Evolutionary conservation across 1,284 basidiomycete species (phyloP).

Genomic region (Trametes polyzona): DNA sequence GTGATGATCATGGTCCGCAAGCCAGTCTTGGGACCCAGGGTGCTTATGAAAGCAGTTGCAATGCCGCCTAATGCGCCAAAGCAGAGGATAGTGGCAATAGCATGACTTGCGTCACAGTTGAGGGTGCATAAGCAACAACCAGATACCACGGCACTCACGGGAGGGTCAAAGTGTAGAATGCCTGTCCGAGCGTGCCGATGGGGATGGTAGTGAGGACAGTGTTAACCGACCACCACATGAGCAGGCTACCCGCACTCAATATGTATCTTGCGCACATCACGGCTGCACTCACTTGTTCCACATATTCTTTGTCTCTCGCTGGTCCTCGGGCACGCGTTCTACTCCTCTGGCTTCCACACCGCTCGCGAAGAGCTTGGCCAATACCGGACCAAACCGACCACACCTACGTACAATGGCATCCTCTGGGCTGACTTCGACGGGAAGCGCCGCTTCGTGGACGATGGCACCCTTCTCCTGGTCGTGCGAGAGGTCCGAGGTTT

Average conservation of each 20-base stretch:
- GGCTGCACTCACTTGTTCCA: slow-evolving; percentile 50
- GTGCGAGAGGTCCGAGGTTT: slow-evolving; percentile 16
- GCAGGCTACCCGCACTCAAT: slow-evolving; percentile 36
- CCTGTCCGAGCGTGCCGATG: slow-evolving; percentile 58
- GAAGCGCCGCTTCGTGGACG: slow-evolving; percentile 8
- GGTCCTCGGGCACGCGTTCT: slow-evolving; percentile 53
- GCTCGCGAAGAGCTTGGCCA: slow-evolving; percentile 45
- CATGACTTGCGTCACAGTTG: slow-evolving; percentile 39
- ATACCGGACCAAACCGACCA: slow-evolving; percentile 40
- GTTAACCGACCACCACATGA: slow-evolving; percentile 59
- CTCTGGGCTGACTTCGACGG: slow-evolving; percentile 33
- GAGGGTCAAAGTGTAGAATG: slow-evolving; percentile 56
- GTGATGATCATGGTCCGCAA: slow-evolving; percentile 64
- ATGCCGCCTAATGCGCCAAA: slow-evolving; percentile 47
- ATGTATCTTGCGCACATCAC: not conserved
- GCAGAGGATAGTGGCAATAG: slow-evolving; percentile 47
- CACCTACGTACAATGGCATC: slow-evolving; percentile 41
- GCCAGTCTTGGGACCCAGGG: slow-evolving; percentile 64
- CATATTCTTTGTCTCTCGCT: slow-evolving; percentile 48
- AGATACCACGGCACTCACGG: slow-evolving; percentile 30
- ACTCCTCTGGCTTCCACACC: slow-evolving; percentile 57
- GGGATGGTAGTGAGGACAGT: slow-evolving; percentile 58
- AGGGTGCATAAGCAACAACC: not conserved
- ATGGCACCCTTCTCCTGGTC: slow-evolving; percentile 33
- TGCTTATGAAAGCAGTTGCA: slow-evolving; percentile 55